Evolutionary conservation across 768 basidiomycete species (phyloP).

Genomic region (Leccinum subtestaceum): DNA sequence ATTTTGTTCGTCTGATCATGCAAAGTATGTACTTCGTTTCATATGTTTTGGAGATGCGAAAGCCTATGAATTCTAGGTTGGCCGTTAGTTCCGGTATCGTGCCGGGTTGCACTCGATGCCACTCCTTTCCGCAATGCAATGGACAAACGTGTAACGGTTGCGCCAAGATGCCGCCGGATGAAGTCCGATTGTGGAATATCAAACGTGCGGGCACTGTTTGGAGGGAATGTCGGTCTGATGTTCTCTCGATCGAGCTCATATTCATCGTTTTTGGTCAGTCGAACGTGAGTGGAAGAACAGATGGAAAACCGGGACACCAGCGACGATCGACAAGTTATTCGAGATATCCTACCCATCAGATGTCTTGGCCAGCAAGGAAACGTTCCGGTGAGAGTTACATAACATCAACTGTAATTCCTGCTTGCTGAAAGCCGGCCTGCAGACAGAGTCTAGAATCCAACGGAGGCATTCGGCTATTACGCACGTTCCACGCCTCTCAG

Average conservation of each 20-base stretch:
- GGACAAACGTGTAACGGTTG: constrained; percentile 51
- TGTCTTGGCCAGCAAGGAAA: constrained; percentile 40
- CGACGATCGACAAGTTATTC: constrained; percentile 55
- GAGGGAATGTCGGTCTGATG: constrained; percentile 46
- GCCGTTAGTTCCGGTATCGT: constrained; percentile 49
- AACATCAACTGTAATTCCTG: not conserved
- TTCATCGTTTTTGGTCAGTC: constrained; percentile 40
- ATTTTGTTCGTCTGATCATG: constrained; percentile 61
- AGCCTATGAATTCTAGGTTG: constrained; percentile 36
- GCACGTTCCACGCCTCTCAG: constrained; percentile 61
- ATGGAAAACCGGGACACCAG: constrained; percentile 30
- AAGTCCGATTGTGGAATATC: constrained; percentile 48
- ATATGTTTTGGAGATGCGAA: constrained; percentile 5
- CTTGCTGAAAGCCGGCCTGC: constrained; percentile 3
- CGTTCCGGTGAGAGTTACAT: constrained; percentile 41
- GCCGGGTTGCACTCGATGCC: constrained; percentile 51
- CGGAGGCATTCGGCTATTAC: constrained; percentile 43
- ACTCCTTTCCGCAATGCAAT: constrained; percentile 42
- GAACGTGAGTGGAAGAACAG: constrained; percentile 50
- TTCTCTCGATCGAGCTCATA: constrained; percentile 15
- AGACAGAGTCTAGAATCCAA: constrained; percentile 36
- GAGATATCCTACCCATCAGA: constrained; percentile 40
- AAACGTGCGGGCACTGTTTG: constrained; percentile 44
- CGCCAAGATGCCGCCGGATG: constrained; percentile 42
- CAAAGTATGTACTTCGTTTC: constrained; percentile 40